Base-by-base conservation (phyloP, 805 yeast genomes). In the Candida chilensis region DNA sequence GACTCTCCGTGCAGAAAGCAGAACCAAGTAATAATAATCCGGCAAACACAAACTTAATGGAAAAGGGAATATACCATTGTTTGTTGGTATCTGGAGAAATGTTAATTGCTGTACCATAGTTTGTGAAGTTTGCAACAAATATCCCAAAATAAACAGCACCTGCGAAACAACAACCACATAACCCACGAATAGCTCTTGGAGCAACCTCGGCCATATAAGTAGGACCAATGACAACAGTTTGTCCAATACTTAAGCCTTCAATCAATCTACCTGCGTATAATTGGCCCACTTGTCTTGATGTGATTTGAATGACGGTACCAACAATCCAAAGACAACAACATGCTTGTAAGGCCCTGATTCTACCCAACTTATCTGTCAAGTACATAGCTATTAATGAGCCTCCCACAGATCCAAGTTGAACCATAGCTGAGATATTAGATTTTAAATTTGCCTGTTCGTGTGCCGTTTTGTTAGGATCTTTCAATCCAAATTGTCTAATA, bases 71-170 rank as follows among this genome's bases (percentile, higher is more conserved):
- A 17, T 66, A 57, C 80, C 79, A 73, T 40, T 70, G 77, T 11
- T 39, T 44, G 22, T 60, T 50, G 12, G 54, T 45, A 6, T 37
- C 32, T 14, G 47, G 40, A n/a, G n/a, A n/a, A 24, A 68, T 43
- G 38, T 71, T 70, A 16, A 68, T 34, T 2, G 72, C 64, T 24
- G 72, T 59, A 19, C 76, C 79, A 42, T 67, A 73, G 41, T 67
- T 59, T 17, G 67, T 54, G 37, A 68, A 67, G 40, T 69, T 67
- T 5, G 65, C 65, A 31, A 67, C 32, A 61, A 67, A 56, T 18
- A 69, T 57, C 24, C 79, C 79, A 11, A 73, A 48, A 39, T 72
- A 72, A 21, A 73, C 78, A 6, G 74, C 69, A 35, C 79, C 78
- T 3, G 75, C 65, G 42, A 70, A 74, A 22, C 69, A 49, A 51